phyloP scores from a whole-genome alignment of 768 basidiomycete genomes.

The Trametes villosa region DNA sequence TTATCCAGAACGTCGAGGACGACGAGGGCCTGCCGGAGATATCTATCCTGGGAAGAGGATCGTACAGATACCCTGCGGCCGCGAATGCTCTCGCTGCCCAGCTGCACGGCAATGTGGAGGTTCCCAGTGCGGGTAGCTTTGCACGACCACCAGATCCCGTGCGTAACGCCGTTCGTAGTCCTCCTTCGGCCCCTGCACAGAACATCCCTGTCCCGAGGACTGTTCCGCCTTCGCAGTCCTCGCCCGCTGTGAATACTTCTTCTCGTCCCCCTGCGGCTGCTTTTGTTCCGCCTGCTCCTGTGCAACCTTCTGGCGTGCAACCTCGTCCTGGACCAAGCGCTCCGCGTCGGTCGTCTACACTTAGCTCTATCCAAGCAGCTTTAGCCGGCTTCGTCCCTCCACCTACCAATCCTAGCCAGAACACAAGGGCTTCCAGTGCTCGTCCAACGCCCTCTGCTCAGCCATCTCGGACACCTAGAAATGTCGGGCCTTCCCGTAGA shows the following conservation, averaged over 20 bases:
- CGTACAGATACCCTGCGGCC: constrained; percentile 48
- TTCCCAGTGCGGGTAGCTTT: not conserved
- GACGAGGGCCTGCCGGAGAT: constrained; percentile 68
- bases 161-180: not conserved
- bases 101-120: not conserved
- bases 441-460: not conserved
- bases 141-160: not conserved
- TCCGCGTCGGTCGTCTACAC: not conserved
- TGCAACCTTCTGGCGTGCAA: not conserved
- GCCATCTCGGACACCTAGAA: not conserved
- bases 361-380: constrained; percentile 12
- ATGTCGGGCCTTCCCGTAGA: not conserved
- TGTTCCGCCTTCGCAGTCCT: not conserved
- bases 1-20: constrained; percentile 31
- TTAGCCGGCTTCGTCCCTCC: constrained; percentile 6
- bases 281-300: not conserved
- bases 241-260: too few species aligned
- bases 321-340: not conserved
- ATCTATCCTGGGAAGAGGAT: constrained; percentile 59
- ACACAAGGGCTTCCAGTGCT: not conserved
- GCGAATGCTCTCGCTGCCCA: constrained; percentile 10
- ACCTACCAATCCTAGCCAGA: not conserved
- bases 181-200: not conserved
- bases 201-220: not conserved
- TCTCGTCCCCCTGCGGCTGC: not conserved